Percentiles rank a stretch among this genome's conserved stretches.
Conservation (phyloP, 1,139 yeast species). For the Geotrichum siamense region DNA sequence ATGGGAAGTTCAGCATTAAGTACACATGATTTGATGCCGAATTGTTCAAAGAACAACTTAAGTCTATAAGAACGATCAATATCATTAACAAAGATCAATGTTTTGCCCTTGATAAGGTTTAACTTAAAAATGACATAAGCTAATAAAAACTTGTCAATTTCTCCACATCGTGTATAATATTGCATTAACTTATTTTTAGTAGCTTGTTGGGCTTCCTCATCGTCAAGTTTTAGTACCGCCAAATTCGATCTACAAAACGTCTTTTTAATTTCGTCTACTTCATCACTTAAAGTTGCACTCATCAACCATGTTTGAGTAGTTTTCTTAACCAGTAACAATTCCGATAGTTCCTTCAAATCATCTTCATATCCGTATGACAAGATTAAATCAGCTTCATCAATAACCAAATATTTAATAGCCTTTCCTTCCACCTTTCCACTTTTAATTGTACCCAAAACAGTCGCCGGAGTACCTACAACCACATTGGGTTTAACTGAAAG, state of each 20-base stretch:
- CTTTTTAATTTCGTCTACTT: slow-evolving; percentile 65
- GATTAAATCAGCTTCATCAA: slow-evolving; percentile 93
- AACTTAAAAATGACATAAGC: slow-evolving; percentile 89
- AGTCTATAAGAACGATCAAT: slow-evolving; percentile 93
- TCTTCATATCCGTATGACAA: slow-evolving; percentile 87
- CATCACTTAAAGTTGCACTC: slow-evolving; percentile 95
- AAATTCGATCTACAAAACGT: slow-evolving; percentile 73
- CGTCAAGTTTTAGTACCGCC: slow-evolving; percentile 65
- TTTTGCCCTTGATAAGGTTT: slow-evolving; percentile 82
- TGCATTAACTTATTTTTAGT: slow-evolving; percentile 59
- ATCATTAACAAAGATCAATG: slow-evolving; percentile 83
- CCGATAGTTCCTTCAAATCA: slow-evolving; percentile 58
- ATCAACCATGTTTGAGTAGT: slow-evolving; percentile 83
- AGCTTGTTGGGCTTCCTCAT: slow-evolving; percentile 40
- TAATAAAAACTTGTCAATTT: slow-evolving; percentile 84
- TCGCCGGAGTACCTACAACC: slow-evolving; percentile 81
- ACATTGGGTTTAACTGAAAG: slow-evolving; percentile 69
- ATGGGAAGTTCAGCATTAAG: slow-evolving; percentile 89
- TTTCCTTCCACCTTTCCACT: slow-evolving; percentile 37
- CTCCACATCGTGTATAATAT: slow-evolving; percentile 78
- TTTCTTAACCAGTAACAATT: slow-evolving; percentile 60
- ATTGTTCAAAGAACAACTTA: slow-evolving; percentile 86
- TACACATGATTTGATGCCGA: slow-evolving; percentile 83
- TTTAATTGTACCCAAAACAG: slow-evolving; percentile 45
- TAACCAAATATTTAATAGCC: slow-evolving; percentile 61